Evolutionary conservation across 176 grass and related monocot genomes (phyloP).

Genomic region (Cenchrus fungigraminus): DNA sequence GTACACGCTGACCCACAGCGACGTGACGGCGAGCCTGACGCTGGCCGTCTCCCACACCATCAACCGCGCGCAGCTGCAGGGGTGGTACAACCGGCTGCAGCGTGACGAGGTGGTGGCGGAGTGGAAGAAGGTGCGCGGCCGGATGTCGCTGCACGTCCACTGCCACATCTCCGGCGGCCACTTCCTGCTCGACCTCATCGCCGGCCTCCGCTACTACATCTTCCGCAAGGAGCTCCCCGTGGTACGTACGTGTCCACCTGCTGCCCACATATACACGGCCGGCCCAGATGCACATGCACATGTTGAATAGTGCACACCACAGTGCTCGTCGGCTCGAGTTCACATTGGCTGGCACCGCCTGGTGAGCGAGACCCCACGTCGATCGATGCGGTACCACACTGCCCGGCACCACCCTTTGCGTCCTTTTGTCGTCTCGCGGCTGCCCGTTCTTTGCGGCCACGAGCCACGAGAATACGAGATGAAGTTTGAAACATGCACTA

Average conservation of each 20-base stretch:
- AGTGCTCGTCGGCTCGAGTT: not conserved
- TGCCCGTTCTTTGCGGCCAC: not conserved
- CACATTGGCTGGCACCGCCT: not conserved
- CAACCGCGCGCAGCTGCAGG: constrained; percentile 90
- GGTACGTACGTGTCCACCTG: constrained; percentile 50
- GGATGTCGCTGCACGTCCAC: constrained; percentile 97
- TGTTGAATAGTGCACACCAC: too few species aligned
- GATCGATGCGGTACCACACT: not conserved
- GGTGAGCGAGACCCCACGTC: not conserved
- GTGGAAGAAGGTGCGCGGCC: constrained; percentile 82
- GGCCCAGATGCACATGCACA: not conserved
- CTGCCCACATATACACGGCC: not conserved
- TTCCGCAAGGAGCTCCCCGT: constrained; percentile 94
- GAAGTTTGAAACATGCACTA: not conserved
- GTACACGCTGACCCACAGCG: constrained; percentile 99
- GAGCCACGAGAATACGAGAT: not conserved
- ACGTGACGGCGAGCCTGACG: constrained; percentile 81
- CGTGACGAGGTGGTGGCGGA: constrained; percentile 97
- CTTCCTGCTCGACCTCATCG: constrained; percentile 93
- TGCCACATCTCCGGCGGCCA: constrained; percentile 99
- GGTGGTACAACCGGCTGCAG: constrained; percentile 93
- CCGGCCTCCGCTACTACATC: constrained; percentile 89
- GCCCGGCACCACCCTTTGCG: not conserved
- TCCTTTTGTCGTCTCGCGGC: not conserved
- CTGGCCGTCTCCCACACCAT: constrained; percentile 84